Conservation (phyloP, 1,139 yeast genomes). For the Hyphopichia burtonii region DNA sequence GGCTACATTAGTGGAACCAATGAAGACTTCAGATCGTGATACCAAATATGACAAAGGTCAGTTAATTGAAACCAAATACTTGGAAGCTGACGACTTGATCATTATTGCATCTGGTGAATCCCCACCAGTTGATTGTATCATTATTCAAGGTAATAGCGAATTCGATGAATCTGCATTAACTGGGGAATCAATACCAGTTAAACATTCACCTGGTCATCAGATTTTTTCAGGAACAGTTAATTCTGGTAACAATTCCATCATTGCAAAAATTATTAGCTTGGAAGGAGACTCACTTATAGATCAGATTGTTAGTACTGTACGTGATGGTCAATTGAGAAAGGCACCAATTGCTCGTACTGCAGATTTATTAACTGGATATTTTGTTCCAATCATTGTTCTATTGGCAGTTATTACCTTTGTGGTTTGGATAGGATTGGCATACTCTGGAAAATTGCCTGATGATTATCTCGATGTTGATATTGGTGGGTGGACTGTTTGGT, state of each 20-base stretch:
- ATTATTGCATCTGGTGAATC: slow-evolving; percentile 65
- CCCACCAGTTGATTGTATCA: slow-evolving; percentile 69
- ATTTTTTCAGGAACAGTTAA: slow-evolving; percentile 74
- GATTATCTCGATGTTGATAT: slow-evolving; percentile 59
- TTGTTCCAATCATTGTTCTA: slow-evolving; percentile 66
- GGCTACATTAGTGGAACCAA: slow-evolving; percentile 47
- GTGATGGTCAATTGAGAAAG: slow-evolving; percentile 70
- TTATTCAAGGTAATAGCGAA: slow-evolving; percentile 54
- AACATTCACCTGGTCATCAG: slow-evolving; percentile 55
- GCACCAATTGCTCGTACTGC: slow-evolving; percentile 78
- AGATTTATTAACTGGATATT: slow-evolving; percentile 66
- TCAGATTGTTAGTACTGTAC: slow-evolving; percentile 66
- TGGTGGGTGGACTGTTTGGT: slow-evolving; percentile 81
- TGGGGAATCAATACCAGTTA: slow-evolving; percentile 62
- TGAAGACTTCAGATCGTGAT: slow-evolving; percentile 12
- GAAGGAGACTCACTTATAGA: slow-evolving; percentile 69
- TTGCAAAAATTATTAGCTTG: slow-evolving; percentile 57
- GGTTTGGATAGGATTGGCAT: slow-evolving; percentile 63
- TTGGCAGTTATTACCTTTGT: slow-evolving; percentile 66
- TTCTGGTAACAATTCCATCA: slow-evolving; percentile 51
- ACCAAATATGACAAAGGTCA: slow-evolving; percentile 17
- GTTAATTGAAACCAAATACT: slow-evolving; percentile 45
- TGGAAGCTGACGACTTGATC: slow-evolving; percentile 65
- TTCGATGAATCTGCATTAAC: slow-evolving; percentile 80
- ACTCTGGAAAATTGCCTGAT: slow-evolving; percentile 52